phyloP scores from a whole-genome alignment of 176 grass and related monocot genomes.

The Raddia guianensis region DNA sequence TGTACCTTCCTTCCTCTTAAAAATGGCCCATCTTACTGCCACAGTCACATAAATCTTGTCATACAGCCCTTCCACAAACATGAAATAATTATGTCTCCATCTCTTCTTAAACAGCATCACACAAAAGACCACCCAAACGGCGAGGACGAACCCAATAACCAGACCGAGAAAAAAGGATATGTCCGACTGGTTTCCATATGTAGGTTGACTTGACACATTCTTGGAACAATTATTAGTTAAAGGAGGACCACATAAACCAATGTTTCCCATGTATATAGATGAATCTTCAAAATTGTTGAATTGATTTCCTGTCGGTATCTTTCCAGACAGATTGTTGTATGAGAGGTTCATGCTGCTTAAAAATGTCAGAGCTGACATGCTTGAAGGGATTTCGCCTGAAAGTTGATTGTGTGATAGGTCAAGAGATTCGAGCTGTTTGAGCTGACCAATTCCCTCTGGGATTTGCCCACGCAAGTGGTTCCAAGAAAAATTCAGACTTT shows the following conservation, averaged over 20 bases:
- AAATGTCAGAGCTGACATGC: conserved; percentile 22
- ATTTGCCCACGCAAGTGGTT: conserved; percentile 51
- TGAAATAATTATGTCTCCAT: conserved; percentile 48
- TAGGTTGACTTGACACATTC: neutral
- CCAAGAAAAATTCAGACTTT: conserved; percentile 45
- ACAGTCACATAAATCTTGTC: conserved; percentile 28
- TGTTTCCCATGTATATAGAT: conserved; percentile 49
- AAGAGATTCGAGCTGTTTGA: conserved; percentile 44
- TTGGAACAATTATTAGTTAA: conserved; percentile 29
- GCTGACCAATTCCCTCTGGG: conserved; percentile 27
- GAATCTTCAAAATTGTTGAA: conserved; percentile 24
- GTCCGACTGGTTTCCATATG: neutral
- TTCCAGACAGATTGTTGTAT: conserved; percentile 50
- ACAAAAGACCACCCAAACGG: conserved; percentile 37
- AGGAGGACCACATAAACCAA: conserved; percentile 48
- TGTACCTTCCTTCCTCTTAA: conserved; percentile 10
- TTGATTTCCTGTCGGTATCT: conserved; percentile 52
- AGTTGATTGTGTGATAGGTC: conserved; percentile 54
- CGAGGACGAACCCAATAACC: conserved; percentile 39
- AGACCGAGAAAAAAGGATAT: conserved; percentile 34
- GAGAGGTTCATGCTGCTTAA: conserved; percentile 42
- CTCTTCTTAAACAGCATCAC: conserved; percentile 41
- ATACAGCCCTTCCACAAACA: conserved; percentile 18
- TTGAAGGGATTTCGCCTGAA: conserved; percentile 47
- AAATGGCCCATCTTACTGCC: neutral